phyloP scores from a whole-genome alignment of 2,329 filamentous ascomycete species.

The Lasiodiplodia theobromae region DNA sequence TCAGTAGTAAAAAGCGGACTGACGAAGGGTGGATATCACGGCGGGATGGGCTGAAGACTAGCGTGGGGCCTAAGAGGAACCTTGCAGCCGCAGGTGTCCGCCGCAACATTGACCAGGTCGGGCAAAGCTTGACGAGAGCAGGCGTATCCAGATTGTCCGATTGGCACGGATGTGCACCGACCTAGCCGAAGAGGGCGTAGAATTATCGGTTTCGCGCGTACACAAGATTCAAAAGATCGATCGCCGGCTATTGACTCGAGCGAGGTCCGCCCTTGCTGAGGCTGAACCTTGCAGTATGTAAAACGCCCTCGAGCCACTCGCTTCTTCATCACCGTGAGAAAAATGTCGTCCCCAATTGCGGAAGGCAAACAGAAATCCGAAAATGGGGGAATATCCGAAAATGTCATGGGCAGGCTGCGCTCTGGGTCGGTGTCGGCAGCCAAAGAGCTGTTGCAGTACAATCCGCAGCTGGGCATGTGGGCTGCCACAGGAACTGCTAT shows the following conservation, averaged over 20 bases:
- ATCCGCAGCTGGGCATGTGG: slow-evolving; percentile 17
- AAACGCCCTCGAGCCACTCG: neutral
- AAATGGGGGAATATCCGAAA: neutral
- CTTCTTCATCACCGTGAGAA: neutral
- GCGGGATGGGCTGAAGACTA: neutral
- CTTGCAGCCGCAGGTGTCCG: neutral
- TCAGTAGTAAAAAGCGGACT: neutral
- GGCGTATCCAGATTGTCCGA: neutral
- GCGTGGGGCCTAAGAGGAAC: neutral
- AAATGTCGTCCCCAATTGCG: neutral
- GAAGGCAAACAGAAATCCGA: neutral
- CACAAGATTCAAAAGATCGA: neutral
- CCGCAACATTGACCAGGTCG: neutral
- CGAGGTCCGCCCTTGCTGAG: neutral
- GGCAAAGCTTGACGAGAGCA: neutral
- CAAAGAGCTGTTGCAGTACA: slow-evolving; percentile 10
- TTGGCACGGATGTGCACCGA: neutral
- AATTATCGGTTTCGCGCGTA: neutral
- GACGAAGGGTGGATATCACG: neutral
- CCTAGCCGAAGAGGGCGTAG: neutral
- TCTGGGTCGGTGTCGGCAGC: slow-evolving; percentile 6
- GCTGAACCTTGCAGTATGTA: neutral
- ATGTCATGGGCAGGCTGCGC: slow-evolving; percentile 9
- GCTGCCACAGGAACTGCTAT: slow-evolving; percentile 12
- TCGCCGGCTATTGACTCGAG: neutral